A percentile compares a stretch with the other conserved stretches of the same genome.
These are phyloP conservation scores for Amoeboaphelidium protococcarum DNA, from an alignment of 371 early-diverging fungal genomes.

Conservation along the genomic window DNA sequence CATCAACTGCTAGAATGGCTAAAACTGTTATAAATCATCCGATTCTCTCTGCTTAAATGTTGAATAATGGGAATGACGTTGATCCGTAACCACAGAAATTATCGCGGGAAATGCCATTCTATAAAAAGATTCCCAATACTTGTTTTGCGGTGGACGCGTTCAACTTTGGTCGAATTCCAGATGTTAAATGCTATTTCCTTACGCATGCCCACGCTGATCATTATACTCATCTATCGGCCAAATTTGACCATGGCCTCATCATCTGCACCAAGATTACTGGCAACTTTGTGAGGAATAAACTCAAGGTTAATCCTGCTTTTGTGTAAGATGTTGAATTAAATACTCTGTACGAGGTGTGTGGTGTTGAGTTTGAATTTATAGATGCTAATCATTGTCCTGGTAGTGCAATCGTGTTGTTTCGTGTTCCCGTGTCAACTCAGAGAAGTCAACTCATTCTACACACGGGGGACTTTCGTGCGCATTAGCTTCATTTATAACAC, in stretches of 20 bases:
- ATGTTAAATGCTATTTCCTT: conserved; percentile 60
- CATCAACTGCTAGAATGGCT: too few species aligned
- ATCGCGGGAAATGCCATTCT: conserved; percentile 8
- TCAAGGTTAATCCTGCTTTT: conserved; percentile 26
- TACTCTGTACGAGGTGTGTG: conserved; percentile 21
- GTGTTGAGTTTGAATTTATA: conserved; percentile 37
- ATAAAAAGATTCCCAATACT: conserved; percentile 16
- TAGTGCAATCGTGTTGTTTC: conserved; percentile 57
- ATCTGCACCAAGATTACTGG: conserved; percentile 66
- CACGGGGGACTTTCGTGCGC: conserved; percentile 78
- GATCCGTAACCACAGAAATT: too few species aligned
- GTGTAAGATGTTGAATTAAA: conserved; percentile 47
- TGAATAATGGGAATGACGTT: too few species aligned
- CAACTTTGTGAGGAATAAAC: conserved; percentile 35
- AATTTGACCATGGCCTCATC: conserved; percentile 42
- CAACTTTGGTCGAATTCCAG: conserved; percentile 36
- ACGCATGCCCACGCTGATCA: conserved; percentile 80
- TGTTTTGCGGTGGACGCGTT: conserved; percentile 74
- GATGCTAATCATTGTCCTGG: conserved; percentile 93
- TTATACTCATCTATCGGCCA: conserved; percentile 19
- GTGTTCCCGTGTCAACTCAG: conserved; percentile 12
- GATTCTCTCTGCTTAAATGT: too few species aligned
- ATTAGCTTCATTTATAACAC: conserved; percentile 8
- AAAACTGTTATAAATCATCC: too few species aligned
- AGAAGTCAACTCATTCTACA: conserved; percentile 21